Evolutionary conservation across 495 filamentous ascomycete species (phyloP).

Genomic region (Mytilinidion resinicola): DNA sequence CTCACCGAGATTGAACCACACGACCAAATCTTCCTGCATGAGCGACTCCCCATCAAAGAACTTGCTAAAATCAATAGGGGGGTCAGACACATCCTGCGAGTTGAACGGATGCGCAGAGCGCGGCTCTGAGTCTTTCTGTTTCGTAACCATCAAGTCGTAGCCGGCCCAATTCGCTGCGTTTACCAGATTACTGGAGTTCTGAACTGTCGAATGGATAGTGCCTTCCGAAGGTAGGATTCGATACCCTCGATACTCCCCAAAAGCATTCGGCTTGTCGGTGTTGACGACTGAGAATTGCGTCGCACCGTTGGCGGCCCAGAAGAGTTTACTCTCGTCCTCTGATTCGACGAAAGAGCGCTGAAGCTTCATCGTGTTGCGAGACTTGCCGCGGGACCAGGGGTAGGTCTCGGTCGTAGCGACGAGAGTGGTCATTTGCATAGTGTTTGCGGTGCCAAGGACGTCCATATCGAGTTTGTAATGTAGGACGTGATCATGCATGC

Average conservation of each 20-base stretch:
- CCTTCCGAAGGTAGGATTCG: constrained; percentile 38
- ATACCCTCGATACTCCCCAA: constrained; percentile 53
- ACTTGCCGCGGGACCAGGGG: constrained; percentile 44
- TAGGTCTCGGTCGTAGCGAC: constrained; percentile 32
- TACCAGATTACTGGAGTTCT: constrained; percentile 43
- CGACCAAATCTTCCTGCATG: constrained; percentile 46
- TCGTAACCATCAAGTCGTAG: constrained; percentile 46
- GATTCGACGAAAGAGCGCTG: constrained; percentile 39
- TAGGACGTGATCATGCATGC: constrained; percentile 17
- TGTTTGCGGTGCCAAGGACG: constrained; percentile 42
- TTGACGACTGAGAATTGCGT: constrained; percentile 49
- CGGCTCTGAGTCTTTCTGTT: constrained; percentile 51
- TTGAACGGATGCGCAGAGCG: constrained; percentile 43
- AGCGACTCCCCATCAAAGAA: constrained; percentile 51
- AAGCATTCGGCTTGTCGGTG: constrained; percentile 45
- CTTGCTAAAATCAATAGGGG: constrained; percentile 49
- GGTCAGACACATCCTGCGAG: constrained; percentile 42
- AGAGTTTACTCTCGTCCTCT: constrained; percentile 45
- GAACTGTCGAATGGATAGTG: constrained; percentile 44
- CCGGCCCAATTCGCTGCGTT: constrained; percentile 46
- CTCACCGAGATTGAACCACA: neutral
- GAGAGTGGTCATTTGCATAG: constrained; percentile 32
- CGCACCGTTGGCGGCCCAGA: constrained; percentile 47
- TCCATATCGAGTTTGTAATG: constrained; percentile 16
- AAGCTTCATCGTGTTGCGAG: constrained; percentile 52